Evolutionary conservation across 2,329 filamentous ascomycete genomes (phyloP), one percentile per base, ranked within the genome.

Genomic region (Arachnopeziza araneosa): DNA sequence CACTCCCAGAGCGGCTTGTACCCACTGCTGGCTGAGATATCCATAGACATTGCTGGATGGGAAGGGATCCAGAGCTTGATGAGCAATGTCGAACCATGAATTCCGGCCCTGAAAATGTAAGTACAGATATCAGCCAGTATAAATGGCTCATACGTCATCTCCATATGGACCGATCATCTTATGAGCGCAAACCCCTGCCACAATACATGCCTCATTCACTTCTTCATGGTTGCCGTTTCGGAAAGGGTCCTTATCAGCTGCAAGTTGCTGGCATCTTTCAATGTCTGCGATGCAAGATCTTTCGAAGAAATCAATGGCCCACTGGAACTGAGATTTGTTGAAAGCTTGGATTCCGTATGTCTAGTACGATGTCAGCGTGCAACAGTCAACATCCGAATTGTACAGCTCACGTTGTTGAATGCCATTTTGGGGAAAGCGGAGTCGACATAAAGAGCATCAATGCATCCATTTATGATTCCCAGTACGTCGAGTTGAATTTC

Each of bases 391-490:
- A 53, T 79, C 67, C 58, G 80, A 79, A 63, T 81, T 77, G 1
- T 77, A 73, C 60, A 80, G 66, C 32, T 85, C 76, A 14, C 77
- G 65, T 67, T 67, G 48, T 69, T 68, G 54, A 66, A 66, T 10
- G 66, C 66, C 56, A 65, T 64, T 36, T 68, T 56, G 50, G 56
- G 49, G 51, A 66, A 68, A 22, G 51, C 57, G 21, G 48, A 52
- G 53, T 21, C 52, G 22, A 24, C 76, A 74, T 70, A 89, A 83
- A 1, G 68, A 61, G 80, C 76, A 67, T 91, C 89, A 26, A 90
- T 74, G 59, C 85, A 81, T 14, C 86, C 88, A 69, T 90, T 89
- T 60, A 89, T 76, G 61, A 91, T 87, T 24, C 87, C 87, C 0
- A 91, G 71, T 0, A 86, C 82, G 21, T 76, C 76, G 6, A 91